Evolutionary conservation across 768 basidiomycete species (phyloP).

Genomic region (Amanita jacksonii): DNA sequence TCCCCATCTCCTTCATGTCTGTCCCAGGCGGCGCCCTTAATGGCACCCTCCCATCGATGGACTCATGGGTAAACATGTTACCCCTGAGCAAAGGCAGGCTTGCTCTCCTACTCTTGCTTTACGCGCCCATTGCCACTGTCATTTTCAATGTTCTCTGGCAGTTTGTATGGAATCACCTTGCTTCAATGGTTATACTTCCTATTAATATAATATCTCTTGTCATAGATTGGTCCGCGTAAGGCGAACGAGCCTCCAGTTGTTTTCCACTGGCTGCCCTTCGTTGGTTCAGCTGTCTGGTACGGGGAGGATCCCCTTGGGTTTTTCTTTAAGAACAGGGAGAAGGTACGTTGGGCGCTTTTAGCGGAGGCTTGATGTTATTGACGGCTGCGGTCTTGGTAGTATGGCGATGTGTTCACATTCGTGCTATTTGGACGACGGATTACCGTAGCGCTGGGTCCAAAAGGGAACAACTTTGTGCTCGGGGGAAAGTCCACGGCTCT

Average conservation of each 20-base stretch:
- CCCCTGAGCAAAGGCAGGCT: conserved; percentile 32
- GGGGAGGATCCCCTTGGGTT: conserved; percentile 92
- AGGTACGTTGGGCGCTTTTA: conserved; percentile 34
- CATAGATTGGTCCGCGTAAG: conserved; percentile 57
- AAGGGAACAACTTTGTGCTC: conserved; percentile 89
- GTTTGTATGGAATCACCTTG: conserved; percentile 64
- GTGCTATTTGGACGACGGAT: conserved; percentile 81
- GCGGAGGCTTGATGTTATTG: background rate
- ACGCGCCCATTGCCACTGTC: conserved; percentile 58
- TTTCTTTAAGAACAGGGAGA: conserved; percentile 68
- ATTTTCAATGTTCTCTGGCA: conserved; percentile 72
- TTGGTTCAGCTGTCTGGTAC: conserved; percentile 85
- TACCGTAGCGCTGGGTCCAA: conserved; percentile 84
- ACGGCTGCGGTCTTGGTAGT: conserved; percentile 37
- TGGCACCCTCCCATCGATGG: conserved; percentile 19
- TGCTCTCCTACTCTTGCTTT: conserved; percentile 44
- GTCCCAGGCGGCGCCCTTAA: conserved; percentile 14
- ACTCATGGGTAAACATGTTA: conserved; percentile 36
- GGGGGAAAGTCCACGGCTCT: conserved; percentile 90
- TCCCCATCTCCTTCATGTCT: conserved; percentile 24
- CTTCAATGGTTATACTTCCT: conserved; percentile 2
- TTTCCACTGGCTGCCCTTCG: conserved; percentile 84
- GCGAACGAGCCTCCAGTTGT: conserved; percentile 78
- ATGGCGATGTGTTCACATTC: conserved; percentile 97
- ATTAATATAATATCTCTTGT: background rate